phyloP scores from a whole-genome alignment of 2,329 filamentous ascomycete species.

The Beauveria medogensis region DNA sequence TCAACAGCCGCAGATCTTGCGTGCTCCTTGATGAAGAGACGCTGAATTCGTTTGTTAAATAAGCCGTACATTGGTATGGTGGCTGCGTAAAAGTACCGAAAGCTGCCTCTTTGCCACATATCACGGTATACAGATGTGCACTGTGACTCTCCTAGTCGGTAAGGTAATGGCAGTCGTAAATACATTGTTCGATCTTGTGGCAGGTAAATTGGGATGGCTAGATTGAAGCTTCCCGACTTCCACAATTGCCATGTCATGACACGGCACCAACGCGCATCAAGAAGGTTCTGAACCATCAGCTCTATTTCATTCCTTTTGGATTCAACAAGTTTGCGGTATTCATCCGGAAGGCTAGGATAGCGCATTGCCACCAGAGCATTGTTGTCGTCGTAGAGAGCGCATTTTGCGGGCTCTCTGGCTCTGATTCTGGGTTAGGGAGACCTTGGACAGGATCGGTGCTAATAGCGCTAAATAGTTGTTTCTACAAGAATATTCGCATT shows the following conservation, averaged over 20 bases:
- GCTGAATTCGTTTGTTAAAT: background rate
- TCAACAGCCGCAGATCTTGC: background rate
- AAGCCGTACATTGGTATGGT: background rate
- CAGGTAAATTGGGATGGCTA: background rate
- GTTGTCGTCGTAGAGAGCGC: background rate
- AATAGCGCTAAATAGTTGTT: background rate
- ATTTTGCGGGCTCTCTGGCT: background rate
- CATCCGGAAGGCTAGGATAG: background rate
- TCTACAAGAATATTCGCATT: background rate
- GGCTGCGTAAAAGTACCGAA: background rate
- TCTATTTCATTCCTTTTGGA: background rate
- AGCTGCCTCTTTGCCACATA: background rate
- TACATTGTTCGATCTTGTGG: background rate
- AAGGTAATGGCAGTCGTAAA: too few relatives aligned
- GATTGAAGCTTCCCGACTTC: background rate
- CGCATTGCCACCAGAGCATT: background rate
- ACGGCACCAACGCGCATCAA: background rate
- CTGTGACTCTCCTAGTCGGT: too few relatives aligned
- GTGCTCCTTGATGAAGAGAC: background rate
- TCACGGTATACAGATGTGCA: background rate
- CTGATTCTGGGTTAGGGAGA: background rate
- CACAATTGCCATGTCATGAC: background rate
- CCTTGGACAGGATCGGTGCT: background rate
- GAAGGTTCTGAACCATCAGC: background rate
- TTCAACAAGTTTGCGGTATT: background rate